Evolutionary conservation across 305 asterid species (phyloP).

Genomic region (Ruellia speciosa): DNA sequence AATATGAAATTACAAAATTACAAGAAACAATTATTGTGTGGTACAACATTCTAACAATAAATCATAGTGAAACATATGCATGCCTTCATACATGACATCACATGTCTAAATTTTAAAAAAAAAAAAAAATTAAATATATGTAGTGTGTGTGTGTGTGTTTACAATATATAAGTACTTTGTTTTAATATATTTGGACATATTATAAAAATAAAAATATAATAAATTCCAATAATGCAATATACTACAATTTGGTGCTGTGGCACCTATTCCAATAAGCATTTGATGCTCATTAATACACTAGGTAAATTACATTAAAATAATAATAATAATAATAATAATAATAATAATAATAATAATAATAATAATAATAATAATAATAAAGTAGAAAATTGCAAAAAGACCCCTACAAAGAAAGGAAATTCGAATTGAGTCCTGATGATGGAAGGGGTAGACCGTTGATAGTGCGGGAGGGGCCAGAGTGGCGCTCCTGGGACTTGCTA

Average conservation of each 20-base stretch:
- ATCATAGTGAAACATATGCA: background rate
- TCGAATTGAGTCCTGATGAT: background rate
- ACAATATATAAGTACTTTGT: background rate
- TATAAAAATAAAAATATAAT: background rate
- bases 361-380: too few relatives aligned
- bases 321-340: too few relatives aligned
- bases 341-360: too few relatives aligned
- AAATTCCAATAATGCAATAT: background rate
- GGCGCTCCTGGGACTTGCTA: too few relatives aligned
- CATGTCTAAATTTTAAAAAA: background rate
- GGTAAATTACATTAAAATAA: too few relatives aligned
- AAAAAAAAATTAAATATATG: too few relatives aligned
- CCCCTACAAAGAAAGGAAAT: background rate
- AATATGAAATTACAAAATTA: background rate
- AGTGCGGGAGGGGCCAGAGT: too few relatives aligned
- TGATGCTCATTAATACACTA: constrained; percentile 2
- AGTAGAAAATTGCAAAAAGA: background rate
- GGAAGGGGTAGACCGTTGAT: background rate
- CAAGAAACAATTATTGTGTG: background rate
- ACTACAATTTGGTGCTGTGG: constrained; percentile 1
- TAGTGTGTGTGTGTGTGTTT: too few relatives aligned
- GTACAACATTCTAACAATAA: background rate
- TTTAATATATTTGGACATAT: background rate
- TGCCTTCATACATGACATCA: background rate
- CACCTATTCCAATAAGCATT: constrained; percentile 2